phyloP scores from a whole-genome alignment of 2,329 filamentous ascomycete genomes.

The Alternaria infectoria region DNA sequence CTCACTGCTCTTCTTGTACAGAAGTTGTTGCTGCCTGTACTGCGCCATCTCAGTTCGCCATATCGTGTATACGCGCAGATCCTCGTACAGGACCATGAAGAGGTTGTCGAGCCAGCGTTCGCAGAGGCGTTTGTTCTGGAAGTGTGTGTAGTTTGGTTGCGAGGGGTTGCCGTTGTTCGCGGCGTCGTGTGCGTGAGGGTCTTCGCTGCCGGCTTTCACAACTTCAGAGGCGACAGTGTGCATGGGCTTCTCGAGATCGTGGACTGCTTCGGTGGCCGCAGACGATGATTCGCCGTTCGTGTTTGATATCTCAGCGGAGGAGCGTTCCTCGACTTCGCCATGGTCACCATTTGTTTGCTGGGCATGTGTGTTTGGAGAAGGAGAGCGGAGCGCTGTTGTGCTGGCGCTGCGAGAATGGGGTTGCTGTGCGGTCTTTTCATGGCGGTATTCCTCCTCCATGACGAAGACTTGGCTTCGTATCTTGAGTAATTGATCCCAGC shows the following conservation, averaged over 20 bases:
- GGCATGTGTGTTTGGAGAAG: constrained; percentile 54
- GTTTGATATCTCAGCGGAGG: constrained; percentile 31
- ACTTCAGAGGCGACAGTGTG: constrained; percentile 79
- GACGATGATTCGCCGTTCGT: constrained; percentile 38
- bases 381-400: constrained; percentile 76
- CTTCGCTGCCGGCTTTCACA: constrained; percentile 76
- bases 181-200: constrained; percentile 42
- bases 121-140: constrained; percentile 96
- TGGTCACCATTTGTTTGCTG: constrained; percentile 44
- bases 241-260: constrained; percentile 74
- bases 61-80: constrained; percentile 97
- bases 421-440: constrained; percentile 66
- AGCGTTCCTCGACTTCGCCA: constrained; percentile 35
- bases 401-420: constrained; percentile 72
- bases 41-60: constrained; percentile 99
- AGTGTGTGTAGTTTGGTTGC: constrained; percentile 80
- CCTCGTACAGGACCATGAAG: constrained; percentile 99
- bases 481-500: constrained; percentile 94
- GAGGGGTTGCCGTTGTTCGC: constrained; percentile 57
- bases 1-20: constrained; percentile 95
- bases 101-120: constrained; percentile 98
- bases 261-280: constrained; percentile 30
- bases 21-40: constrained; percentile 88
- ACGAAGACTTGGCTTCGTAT: constrained; percentile 97
- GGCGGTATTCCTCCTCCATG: constrained; percentile 98